Evolutionary conservation across 768 basidiomycete species (phyloP), one percentile per base, ranked within the genome.

Genomic region (Termitomyces sp.): DNA sequence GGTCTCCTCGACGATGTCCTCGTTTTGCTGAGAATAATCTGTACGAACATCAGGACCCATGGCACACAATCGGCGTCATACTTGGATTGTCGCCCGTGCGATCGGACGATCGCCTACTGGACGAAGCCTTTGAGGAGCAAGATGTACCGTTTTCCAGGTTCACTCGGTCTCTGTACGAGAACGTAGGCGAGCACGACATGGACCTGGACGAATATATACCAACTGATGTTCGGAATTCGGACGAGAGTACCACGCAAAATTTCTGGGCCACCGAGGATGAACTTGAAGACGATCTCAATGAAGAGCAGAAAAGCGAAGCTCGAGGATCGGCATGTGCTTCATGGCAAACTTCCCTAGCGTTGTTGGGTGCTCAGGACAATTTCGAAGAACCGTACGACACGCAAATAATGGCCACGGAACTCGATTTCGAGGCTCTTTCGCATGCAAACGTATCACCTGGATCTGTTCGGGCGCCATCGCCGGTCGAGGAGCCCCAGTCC

Each of bases 41-140:
- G 3, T 80, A 76, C 54, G 72, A 77, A 36, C 73, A 76, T 53
- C 61, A 68, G 34, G 75, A 80, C 61, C 80, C 80, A 0, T 81
- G 80, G 80, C 69, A 65, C 33, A 71, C 75, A 5, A 71, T 80
- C 26, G 80, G 79, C 13, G 68, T 69, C 7, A 72, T 80, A 50
- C 71, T 81, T 10, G 78, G 77, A 9, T 40, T 76, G 0, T 57
- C 65, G 7, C 63, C 64, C 14, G 34, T 53, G 13, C 34, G 52
- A 24, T 24, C 30, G 18, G 48, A 34, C 7, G 55, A 54, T 26
- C 22, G 22, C 33, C 12, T 46, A 16, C 14, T 51, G 24, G 53
- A 55, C 4, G 32, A 37, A 45, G 36, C 10, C 33, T 46, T 7
- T 39, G 20, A 43, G 13, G 52, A 53, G 6, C 49, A 50, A 50